Conservation (phyloP, 495 filamentous ascomycete genomes). For the Hamigera avellanea region DNA sequence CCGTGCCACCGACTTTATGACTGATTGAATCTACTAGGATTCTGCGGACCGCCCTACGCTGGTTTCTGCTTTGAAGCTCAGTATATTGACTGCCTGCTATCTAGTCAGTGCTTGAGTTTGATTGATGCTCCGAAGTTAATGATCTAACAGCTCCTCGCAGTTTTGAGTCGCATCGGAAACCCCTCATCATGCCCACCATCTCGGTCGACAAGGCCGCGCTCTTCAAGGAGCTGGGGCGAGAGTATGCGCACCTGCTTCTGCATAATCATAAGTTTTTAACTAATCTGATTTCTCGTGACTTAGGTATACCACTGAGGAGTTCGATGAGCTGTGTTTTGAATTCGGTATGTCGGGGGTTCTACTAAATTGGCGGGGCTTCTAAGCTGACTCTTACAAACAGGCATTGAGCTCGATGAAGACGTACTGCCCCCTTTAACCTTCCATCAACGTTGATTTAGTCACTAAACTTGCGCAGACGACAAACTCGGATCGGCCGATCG, state of each 20-base stretch:
- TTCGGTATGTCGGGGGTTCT: conserved; percentile 50
- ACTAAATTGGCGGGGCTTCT: conserved; percentile 14
- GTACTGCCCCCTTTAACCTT: conserved; percentile 23
- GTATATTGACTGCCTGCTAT: no score
- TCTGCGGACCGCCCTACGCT: neutral
- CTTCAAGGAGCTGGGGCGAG: conserved; percentile 79
- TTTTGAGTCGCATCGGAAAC: conserved; percentile 13
- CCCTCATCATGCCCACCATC: conserved; percentile 67
- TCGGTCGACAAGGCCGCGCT: conserved; percentile 89
- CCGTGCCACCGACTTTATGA: conserved; percentile 9
- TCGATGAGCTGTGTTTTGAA: conserved; percentile 96
- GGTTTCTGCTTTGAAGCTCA: neutral
- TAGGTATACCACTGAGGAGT: conserved; percentile 84
- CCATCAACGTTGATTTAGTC: neutral
- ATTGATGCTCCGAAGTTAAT: neutral
- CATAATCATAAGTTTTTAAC: no score
- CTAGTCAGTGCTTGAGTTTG: neutral
- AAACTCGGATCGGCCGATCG: conserved; percentile 56
- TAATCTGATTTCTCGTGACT: conserved; percentile 7
- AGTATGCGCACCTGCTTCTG: conserved; percentile 41
- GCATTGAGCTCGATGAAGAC: conserved; percentile 95
- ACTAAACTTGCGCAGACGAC: conserved; percentile 45
- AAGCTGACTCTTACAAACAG: conserved; percentile 32
- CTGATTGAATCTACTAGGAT: conserved; percentile 1
- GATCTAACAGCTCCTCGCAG: neutral